These are phyloP conservation scores for Lodderomyces theae DNA, from an alignment of 1,139 yeast species.

Conservation along the genomic window DNA sequence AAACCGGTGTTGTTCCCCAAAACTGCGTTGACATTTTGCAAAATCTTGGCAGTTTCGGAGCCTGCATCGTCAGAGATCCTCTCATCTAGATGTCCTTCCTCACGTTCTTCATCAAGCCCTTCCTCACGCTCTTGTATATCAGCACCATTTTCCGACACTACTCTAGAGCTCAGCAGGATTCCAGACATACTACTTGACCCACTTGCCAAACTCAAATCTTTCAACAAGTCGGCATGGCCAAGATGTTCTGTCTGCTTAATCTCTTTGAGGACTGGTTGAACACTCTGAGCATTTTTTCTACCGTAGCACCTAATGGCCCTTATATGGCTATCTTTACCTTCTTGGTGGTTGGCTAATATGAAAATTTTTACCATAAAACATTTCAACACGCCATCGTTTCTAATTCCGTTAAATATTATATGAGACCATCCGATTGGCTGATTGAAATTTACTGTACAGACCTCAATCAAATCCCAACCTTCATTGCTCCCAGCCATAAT, in stretches of 20 bases:
- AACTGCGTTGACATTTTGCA: constrained; percentile 38
- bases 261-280: neutral
- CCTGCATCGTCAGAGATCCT: constrained; percentile 13
- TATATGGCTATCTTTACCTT: constrained; percentile 93
- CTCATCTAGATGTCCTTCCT: constrained; percentile 11
- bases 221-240: constrained; percentile 23
- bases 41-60: constrained; percentile 23
- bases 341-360: constrained; percentile 84
- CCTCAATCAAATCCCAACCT: constrained; percentile 77
- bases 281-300: constrained; percentile 22
- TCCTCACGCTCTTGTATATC: constrained; percentile 12
- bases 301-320: constrained; percentile 59
- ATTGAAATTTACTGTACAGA: constrained; percentile 59
- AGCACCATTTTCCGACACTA: constrained; percentile 7
- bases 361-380: constrained; percentile 70
- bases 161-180: constrained; percentile 26
- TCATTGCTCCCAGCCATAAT: constrained; percentile 80
- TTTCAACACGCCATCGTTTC: constrained; percentile 60
- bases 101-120: too few relatives aligned
- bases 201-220: constrained; percentile 31
- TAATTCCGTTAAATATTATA: constrained; percentile 59
- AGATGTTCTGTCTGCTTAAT: constrained; percentile 4
- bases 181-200: constrained; percentile 27
- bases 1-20: constrained; percentile 46
- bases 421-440: constrained; percentile 90